These are phyloP conservation scores for Neospermospora avenae DNA, from an alignment of 2,329 filamentous ascomycete genomes.

Conservation along the genomic window DNA sequence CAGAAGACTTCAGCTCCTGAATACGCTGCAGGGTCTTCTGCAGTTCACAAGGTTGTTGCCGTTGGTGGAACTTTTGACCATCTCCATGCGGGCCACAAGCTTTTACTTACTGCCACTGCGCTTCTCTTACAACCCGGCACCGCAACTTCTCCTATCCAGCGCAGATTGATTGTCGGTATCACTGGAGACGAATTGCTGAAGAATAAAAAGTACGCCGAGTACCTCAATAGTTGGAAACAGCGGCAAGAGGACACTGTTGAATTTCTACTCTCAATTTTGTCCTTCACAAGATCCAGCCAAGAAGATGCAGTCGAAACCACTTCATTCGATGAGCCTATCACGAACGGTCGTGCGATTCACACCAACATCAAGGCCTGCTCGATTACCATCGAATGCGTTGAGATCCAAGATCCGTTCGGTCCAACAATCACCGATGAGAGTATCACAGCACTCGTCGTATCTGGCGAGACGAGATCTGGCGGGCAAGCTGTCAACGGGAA, in stretches of 20 bases:
- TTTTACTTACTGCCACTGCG: conserved; percentile 85
- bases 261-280: conserved; percentile 67
- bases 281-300: conserved; percentile 38
- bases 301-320: conserved; percentile 36
- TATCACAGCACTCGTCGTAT: conserved; percentile 80
- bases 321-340: conserved; percentile 21
- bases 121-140: conserved; percentile 60
- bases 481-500: conserved; percentile 85
- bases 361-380: conserved; percentile 56
- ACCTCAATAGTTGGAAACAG: conserved; percentile 75
- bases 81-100: conserved; percentile 90
- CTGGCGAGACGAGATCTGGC: conserved; percentile 80
- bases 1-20: conserved; percentile 17
- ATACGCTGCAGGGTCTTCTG: conserved; percentile 15
- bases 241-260: conserved; percentile 66
- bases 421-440: conserved; percentile 81
- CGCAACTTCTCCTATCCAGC: conserved; percentile 38
- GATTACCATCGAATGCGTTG: conserved; percentile 72
- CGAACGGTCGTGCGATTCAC: conserved; percentile 50
- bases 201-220: conserved; percentile 84
- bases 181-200: conserved; percentile 82
- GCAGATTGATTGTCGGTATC: conserved; percentile 75
- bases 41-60: conserved; percentile 60
- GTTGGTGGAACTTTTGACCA: conserved; percentile 97
- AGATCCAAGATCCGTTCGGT: conserved; percentile 85